Evolutionary conservation across 148 eudicot species (phyloP).

Genomic region (Amaranthus hypochondriacus): DNA sequence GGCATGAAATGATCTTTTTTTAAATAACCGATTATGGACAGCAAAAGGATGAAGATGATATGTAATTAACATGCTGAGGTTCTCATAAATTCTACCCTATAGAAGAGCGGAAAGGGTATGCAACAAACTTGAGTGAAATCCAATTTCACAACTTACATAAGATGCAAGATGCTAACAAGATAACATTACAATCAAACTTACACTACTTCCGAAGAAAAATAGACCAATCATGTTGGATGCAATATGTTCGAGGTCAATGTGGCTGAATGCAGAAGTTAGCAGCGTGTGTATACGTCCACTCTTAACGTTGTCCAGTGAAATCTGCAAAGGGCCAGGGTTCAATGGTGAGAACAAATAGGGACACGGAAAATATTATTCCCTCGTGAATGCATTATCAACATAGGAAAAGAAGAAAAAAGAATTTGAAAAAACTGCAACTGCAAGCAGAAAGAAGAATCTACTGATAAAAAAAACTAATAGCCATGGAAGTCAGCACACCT

Average conservation of each 20-base stretch:
- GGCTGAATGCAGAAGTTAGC: background rate
- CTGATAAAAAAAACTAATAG: background rate
- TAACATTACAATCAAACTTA: slow-evolving; percentile 24
- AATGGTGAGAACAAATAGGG: background rate
- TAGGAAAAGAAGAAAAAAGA: background rate
- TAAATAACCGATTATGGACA: background rate
- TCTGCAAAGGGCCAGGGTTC: slow-evolving; percentile 2
- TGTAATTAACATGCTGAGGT: background rate
- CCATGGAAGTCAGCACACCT: background rate
- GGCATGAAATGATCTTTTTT: background rate
- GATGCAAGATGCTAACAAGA: background rate
- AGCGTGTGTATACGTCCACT: background rate
- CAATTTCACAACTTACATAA: background rate
- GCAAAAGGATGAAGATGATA: background rate
- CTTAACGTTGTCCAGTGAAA: background rate
- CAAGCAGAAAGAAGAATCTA: background rate
- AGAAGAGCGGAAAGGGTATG: background rate
- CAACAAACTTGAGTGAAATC: background rate
- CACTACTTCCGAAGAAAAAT: slow-evolving; percentile 70
- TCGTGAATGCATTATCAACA: background rate
- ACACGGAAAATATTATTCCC: background rate
- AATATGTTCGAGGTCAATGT: slow-evolving; percentile 35
- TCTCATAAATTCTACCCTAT: background rate
- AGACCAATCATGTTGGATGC: slow-evolving; percentile 79
- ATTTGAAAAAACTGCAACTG: background rate